Evolutionary conservation across 371 early-diverging fungal genomes (phyloP).

Genomic region (Catenaria anguillulae): DNA sequence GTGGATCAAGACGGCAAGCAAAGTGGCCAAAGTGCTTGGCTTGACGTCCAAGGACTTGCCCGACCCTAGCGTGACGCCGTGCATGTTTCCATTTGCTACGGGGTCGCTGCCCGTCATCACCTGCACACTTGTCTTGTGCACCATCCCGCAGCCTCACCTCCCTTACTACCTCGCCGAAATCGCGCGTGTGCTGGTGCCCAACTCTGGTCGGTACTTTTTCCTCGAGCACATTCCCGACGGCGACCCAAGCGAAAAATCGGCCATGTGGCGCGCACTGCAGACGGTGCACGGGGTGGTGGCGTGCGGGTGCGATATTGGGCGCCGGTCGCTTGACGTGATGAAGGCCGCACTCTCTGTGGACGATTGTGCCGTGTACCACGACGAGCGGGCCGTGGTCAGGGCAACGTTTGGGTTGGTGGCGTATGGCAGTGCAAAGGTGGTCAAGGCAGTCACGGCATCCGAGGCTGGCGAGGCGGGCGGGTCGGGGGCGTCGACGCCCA

Average conservation of each 20-base stretch:
- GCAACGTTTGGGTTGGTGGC: neutral
- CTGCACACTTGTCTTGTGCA: constrained; percentile 2
- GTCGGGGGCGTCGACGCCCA: no score
- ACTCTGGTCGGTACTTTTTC: neutral
- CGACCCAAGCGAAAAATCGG: neutral
- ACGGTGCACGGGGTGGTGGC: neutral
- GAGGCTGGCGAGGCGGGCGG: no score
- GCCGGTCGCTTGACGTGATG: neutral
- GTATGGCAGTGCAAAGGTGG: neutral
- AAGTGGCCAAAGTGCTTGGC: neutral
- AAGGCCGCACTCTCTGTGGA: neutral
- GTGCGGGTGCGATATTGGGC: constrained; percentile 3
- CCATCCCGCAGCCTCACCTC: neutral
- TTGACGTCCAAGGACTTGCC: neutral
- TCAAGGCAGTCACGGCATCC: no score
- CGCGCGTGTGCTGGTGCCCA: neutral
- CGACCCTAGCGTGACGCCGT: neutral
- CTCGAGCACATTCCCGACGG: neutral
- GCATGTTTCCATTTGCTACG: neutral
- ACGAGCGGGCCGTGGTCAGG: neutral
- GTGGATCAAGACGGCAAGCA: neutral
- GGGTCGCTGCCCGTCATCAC: neutral
- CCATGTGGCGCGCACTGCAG: neutral
- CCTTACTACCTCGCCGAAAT: neutral
- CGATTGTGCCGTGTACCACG: neutral